These are phyloP conservation scores for Isabelozyma rhagii DNA, from an alignment of 805 yeast genomes.

Conservation along the genomic window DNA sequence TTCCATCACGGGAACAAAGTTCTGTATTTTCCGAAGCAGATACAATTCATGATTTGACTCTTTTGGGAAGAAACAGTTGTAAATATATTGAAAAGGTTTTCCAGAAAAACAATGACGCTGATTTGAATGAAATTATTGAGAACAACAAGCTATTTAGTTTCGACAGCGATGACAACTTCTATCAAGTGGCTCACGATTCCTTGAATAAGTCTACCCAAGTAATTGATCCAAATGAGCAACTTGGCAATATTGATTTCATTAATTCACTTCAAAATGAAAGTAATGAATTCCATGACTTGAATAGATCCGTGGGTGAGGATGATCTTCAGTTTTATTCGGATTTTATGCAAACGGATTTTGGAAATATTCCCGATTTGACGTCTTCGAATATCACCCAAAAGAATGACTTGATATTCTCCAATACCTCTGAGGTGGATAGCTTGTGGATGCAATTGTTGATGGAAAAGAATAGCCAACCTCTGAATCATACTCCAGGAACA, in stretches of 20 bases:
- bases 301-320: background rate
- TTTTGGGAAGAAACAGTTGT: background rate
- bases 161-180: background rate
- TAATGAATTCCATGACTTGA: background rate
- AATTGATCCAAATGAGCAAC: background rate
- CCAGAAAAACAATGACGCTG: background rate
- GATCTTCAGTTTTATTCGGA: background rate
- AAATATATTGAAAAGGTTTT: background rate
- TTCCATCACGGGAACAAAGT: background rate
- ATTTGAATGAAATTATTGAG: background rate
- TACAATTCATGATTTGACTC: background rate
- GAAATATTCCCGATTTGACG: background rate
- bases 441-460: slow-evolving; percentile 27
- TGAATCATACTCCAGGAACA: too few species aligned
- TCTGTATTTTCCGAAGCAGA: background rate
- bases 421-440: slow-evolving; percentile 22
- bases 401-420: slow-evolving; percentile 11
- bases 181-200: background rate
- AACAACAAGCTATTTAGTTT: too few species aligned
- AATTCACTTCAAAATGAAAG: background rate
- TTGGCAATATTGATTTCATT: background rate
- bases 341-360: slow-evolving; percentile 1
- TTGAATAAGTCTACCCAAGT: background rate
- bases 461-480: slow-evolving; percentile 8
- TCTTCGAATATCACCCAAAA: background rate